Base-by-base conservation (phyloP, 768 basidiomycete genomes). In the Vararia minispora region DNA sequence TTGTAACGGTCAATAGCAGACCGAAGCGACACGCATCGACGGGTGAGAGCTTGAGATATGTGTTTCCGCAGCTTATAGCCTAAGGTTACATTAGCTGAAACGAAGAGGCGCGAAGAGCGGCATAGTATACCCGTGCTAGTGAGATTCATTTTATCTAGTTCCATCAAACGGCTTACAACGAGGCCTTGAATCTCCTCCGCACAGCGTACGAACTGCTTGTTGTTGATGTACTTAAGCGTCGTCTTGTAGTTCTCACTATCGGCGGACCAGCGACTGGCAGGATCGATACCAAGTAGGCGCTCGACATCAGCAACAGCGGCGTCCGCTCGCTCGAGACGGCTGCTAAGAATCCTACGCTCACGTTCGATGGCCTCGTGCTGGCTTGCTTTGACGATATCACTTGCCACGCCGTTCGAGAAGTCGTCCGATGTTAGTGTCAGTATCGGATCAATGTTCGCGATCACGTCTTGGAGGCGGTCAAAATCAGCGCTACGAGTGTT, bases 31-130 rank as follows among this genome's bases (percentile, higher is more conserved):
- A 9, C 22, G 3, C n/a, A 29, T 6, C 37, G 29, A 5, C n/a
- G 14, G 5, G 25, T 30, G 16, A 39, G n/a, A 5, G 28, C 28
- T n/a, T 29, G 13, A 12, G 25, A 29, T 20, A 39, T 39, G 25
- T 27, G 26, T 10, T 27, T 39, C 6, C 37, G 37, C 7, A 39
- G 18, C 20, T 39, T 39, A 24, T 39, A 39, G 11, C 37, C 37
- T 39, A n/a, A n/a, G n/a, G 20, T 30, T 5, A 2, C 13, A 13
- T 9, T 12, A 16, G n/a, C 17, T 21, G 13, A 7, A 28, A 12
- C 5, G 26, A 16, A 11, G 10, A 18, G 8, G 1, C 16, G 8
- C 6, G 6, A 17, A 21, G 20, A 6, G 14, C 4, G 8, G 18
- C 13, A 7, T 6, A 2, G 24, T 22, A 6, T 21, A 31, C 37